These are phyloP conservation scores for Paramecium caudatum DNA, from an alignment of 73 alveolate genomes.

Conservation along the genomic window DNA sequence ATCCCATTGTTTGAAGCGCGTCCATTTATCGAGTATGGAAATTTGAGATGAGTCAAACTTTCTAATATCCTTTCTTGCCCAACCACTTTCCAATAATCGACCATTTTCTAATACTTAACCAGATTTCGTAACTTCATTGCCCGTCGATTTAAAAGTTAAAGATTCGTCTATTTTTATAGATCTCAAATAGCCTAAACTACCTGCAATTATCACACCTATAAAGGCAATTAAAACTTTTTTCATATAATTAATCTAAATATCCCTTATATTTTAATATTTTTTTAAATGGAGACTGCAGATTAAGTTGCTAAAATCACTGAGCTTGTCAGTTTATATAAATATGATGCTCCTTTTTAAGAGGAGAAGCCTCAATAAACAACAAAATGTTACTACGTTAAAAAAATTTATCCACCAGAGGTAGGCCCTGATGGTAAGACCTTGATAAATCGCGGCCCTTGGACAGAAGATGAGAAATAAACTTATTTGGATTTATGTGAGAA, in stretches of 20 bases:
- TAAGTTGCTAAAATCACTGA: no score
- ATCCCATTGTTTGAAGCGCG: not conserved
- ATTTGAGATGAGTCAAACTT: constrained; percentile 15
- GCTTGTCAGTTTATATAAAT: no score
- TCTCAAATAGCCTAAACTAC: no score
- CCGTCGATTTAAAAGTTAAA: not conserved
- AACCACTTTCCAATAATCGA: not conserved
- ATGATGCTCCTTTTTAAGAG: no score
- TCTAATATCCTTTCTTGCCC: not conserved
- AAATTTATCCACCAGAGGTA: not conserved
- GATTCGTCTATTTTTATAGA: not conserved
- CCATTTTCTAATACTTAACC: not conserved
- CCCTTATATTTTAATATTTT: no score
- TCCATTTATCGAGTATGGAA: not conserved
- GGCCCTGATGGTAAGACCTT: not conserved
- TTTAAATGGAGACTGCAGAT: no score
- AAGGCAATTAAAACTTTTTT: no score
- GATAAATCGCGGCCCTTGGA: constrained; percentile 18
- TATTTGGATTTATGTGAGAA: constrained; percentile 1
- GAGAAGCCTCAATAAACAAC: no score
- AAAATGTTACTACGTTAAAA: not conserved
- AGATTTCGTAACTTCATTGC: not conserved
- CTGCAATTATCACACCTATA: no score
- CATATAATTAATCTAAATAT: no score
- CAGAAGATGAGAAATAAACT: not conserved